Evolutionary conservation across 148 eudicot genomes (phyloP).

Genomic region (Chenopodium formosanum): DNA sequence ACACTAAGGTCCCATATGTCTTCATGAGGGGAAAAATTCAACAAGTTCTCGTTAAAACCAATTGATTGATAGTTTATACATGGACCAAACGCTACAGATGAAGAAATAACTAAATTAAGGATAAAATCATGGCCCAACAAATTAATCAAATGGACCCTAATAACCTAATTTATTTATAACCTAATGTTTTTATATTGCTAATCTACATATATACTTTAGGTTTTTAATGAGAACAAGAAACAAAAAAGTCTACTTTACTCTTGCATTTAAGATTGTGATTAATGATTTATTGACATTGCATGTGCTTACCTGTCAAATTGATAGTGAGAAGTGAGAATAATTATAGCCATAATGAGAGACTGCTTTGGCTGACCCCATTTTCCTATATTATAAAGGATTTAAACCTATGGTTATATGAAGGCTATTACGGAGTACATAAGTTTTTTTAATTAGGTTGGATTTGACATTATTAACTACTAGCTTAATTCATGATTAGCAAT

Average conservation of each 20-base stretch:
- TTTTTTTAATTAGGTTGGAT: not conserved
- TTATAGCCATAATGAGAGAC: not conserved
- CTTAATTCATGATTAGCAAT: not conserved
- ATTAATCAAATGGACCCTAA: not conserved
- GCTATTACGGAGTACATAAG: not conserved
- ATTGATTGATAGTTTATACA: not conserved
- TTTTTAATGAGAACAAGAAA: not conserved
- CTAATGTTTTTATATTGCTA: not conserved
- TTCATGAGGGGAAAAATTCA: slow-evolving; percentile 5
- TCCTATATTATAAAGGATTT: not conserved
- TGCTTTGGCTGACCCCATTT: not conserved
- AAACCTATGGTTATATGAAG: not conserved
- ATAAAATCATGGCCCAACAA: not conserved
- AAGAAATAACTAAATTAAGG: not conserved
- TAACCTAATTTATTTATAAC: not conserved
- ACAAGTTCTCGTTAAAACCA: not conserved
- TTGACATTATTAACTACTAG: not conserved
- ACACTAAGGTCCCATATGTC: slow-evolving; percentile 19
- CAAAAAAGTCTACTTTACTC: not conserved
- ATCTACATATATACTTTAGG: not conserved
- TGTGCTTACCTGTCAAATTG: slow-evolving; percentile 18
- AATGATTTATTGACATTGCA: slow-evolving; percentile 7
- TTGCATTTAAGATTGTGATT: not conserved
- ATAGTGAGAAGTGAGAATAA: slow-evolving; percentile 6
- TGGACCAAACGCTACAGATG: slow-evolving; percentile 13